These are phyloP conservation scores for Penicillium sp. DNA, from an alignment of 2,329 filamentous ascomycete species.

Conservation along the genomic window DNA sequence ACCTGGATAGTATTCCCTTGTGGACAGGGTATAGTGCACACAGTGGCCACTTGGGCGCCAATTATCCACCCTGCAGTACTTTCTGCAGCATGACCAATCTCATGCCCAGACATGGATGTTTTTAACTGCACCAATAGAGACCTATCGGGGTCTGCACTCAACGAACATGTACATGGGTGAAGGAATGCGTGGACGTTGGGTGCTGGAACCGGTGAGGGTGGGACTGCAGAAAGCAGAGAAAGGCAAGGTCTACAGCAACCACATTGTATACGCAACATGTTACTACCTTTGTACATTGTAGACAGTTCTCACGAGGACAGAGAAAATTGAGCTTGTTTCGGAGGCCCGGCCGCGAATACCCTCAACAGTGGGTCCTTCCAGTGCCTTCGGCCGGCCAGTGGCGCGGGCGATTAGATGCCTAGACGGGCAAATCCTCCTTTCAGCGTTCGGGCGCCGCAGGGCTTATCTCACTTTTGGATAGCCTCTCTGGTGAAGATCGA, in stretches of 20 bases:
- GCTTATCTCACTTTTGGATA: conserved; percentile 24
- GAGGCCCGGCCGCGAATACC: conserved; percentile 15
- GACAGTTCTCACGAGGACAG: neutral
- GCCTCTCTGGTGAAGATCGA: conserved; percentile 18
- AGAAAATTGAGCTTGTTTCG: conserved; percentile 13
- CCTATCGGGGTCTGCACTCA: conserved; percentile 4
- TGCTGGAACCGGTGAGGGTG: neutral
- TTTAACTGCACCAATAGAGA: conserved; percentile 8
- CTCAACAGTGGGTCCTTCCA: conserved; percentile 16
- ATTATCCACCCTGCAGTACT: conserved; percentile 8
- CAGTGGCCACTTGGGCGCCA: neutral
- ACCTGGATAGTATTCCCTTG: neutral
- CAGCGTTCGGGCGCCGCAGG: conserved; percentile 22
- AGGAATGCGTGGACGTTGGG: neutral
- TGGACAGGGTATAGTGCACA: neutral
- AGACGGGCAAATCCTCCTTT: conserved; percentile 25
- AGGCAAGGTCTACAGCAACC: too few species aligned
- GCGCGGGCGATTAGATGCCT: conserved; percentile 24
- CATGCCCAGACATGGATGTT: conserved; percentile 3
- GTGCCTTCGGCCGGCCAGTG: conserved; percentile 21
- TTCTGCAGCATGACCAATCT: conserved; percentile 15
- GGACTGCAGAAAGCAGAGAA: neutral
- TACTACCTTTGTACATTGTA: too few species aligned
- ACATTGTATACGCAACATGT: too few species aligned
- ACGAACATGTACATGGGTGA: neutral